Conservation (phyloP, 345 rosid species). For the Capsella bursapastoris region DNA sequence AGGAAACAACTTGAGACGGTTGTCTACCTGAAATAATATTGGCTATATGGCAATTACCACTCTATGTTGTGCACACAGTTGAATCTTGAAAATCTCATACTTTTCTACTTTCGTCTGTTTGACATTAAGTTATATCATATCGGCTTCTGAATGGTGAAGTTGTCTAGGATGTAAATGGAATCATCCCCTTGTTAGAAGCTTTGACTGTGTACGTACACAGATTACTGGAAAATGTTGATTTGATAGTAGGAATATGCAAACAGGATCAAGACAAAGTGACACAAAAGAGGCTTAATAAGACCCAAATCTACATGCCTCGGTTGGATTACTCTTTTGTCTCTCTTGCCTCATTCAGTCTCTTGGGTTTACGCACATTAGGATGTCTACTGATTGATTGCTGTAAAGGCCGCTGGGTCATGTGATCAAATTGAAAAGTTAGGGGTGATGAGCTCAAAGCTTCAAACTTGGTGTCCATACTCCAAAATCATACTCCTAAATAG, state of each 20-base stretch:
- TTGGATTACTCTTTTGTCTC: neutral
- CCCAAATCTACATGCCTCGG: no score
- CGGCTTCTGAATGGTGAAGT: neutral
- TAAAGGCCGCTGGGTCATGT: neutral
- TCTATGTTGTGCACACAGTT: neutral
- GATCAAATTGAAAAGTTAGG: conserved; percentile 1
- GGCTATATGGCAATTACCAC: neutral
- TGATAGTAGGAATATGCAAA: no score
- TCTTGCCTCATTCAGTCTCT: neutral
- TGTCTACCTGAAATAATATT: conserved; percentile 3
- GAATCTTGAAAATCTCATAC: neutral
- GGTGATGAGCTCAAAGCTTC: neutral
- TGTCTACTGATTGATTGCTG: neutral
- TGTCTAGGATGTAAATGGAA: neutral
- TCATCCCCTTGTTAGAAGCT: neutral
- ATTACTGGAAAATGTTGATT: no score
- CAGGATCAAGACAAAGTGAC: no score
- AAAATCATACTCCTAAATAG: neutral
- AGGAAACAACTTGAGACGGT: neutral
- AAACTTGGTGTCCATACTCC: neutral
- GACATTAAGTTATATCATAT: neutral
- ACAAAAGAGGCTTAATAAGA: no score
- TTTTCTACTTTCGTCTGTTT: conserved; percentile 1
- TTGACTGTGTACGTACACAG: no score
- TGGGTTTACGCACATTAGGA: neutral